Base-by-base conservation (phyloP, 164 flowering plant species). In the Cinnamomum chago region DNA sequence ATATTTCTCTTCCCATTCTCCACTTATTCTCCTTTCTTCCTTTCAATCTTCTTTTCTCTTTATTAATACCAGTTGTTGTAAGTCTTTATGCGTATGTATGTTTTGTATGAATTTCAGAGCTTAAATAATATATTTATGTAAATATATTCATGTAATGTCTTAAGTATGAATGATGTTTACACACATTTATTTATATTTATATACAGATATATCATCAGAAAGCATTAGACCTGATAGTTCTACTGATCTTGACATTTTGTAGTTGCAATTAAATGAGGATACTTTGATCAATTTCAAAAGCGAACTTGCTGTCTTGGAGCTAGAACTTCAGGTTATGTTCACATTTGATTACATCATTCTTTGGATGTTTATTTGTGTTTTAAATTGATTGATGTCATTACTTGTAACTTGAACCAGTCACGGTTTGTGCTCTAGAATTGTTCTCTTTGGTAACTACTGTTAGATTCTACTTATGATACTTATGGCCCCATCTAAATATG, bases 271-370 rank as follows among this genome's bases (percentile, higher is more conserved):
- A 58, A 88, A 79, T 83, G 98, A 95, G 71, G 89, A 85, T 72
- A 87, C 82, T 20, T 80, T 92, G 80, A 79, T 85, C 67, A 76
- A 84, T 74, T 90, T 86, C 81, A 95, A 88, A 83, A 88, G 82
- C 24, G 93, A 92, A 71, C 95, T 92, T 82, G 89, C 95, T 50
- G 83, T 76, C 24, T 30, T 86, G 82, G 97, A 91, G 73, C 85
- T 85, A 70, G 95, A 95, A 80, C 62, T 92, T 76, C 89, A 92
- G 98, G 98, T 92, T 10, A 28, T 11, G 30, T 18, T 18, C 55
- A 55, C 6, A 55, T 20, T 20, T 20, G 20, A 55, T 17, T 55
- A 20, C 60, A 55, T 55, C 60, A 67, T 28, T 67, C 17, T 67
- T 18, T 67, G 40, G 47, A 67, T 67, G 40, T 67, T 10, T 67